phyloP scores from a whole-genome alignment of 2,329 filamentous ascomycete species.

The Epichloe glyceriae region DNA sequence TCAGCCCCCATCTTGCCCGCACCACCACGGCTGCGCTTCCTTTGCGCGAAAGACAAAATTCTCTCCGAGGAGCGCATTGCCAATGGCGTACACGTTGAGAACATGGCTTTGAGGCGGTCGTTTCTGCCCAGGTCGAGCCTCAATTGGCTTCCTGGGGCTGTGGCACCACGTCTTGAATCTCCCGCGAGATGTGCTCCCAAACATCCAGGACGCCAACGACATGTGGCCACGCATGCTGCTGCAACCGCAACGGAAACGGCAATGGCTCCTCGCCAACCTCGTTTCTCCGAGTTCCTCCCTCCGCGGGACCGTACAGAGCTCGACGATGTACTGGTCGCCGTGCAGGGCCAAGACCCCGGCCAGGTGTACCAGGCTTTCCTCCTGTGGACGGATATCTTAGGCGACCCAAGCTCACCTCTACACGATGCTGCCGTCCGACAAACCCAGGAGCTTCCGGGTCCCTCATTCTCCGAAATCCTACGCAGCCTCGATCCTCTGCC shows the following conservation, averaged over 20 bases:
- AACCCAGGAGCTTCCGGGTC: conserved; percentile 31
- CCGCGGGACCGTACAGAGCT: conserved; percentile 9
- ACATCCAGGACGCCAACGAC: conserved; percentile 9
- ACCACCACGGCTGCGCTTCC: not conserved
- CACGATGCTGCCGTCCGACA: conserved; percentile 17
- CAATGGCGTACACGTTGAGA: not conserved
- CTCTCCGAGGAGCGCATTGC: not conserved
- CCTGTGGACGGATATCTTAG: conserved; percentile 15
- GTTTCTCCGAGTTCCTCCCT: conserved; percentile 7
- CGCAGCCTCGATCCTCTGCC: conserved; percentile 45
- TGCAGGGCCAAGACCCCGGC: conserved; percentile 17
- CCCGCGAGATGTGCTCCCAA: conserved; percentile 9
- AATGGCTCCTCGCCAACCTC: not conserved
- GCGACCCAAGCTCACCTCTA: conserved; percentile 8
- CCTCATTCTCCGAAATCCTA: conserved; percentile 51
- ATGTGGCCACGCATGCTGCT: conserved; percentile 12
- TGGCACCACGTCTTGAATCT: conserved; percentile 12
- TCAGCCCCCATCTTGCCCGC: not conserved
- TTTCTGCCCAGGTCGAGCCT: conserved; percentile 13
- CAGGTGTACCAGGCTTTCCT: conserved; percentile 15
- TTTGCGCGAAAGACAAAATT: not conserved
- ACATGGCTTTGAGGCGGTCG: conserved; percentile 19
- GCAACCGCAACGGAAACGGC: conserved; percentile 5
- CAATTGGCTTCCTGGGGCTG: conserved; percentile 7
- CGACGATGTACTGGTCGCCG: conserved; percentile 17